Evolutionary conservation across 2,329 filamentous ascomycete genomes (phyloP), one percentile per base, ranked within the genome.

Genomic region (Xylaria polymorpha): DNA sequence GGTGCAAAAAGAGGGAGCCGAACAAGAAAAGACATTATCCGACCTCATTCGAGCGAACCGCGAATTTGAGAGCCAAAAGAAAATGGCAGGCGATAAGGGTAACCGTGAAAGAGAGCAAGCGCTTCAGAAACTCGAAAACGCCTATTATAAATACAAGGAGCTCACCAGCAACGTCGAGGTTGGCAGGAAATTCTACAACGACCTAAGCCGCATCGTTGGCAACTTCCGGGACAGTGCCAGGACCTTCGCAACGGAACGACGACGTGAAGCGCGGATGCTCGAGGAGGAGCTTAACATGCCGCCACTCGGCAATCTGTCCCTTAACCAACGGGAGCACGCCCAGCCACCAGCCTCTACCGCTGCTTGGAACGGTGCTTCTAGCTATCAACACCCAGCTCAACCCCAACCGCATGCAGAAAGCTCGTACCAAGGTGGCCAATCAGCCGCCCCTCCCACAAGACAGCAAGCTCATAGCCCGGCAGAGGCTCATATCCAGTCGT

Each of bases 61-160:
- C 15, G 90, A 91, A 20, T 98, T 98, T 74, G 88, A 92, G 70
- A 85, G 87, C 22, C 93, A 89, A 74, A 87, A 92, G 72, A 88
- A 90, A 62, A 86, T 85, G 46, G 89, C 90, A 3, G 92, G 84
- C n/a, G 85, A 85, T 41, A 83, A 84, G 18, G 86, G 86, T 55
- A 83, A 94, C 72, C 80, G 82, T 69, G 94, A 97, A 77, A 89
- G 96, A 15, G 95, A 98, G 79, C 88, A 92, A 73, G 94, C 94
- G 0, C 82, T 99, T 58, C 96, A 99, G 80, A 90, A 88, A 70
- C 84, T 99, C 10, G 95, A 98, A 79, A 94, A 92, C 72, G 95
- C 94, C 0, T 98, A 97, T 79, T 90, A 94, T 80, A 97, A 95
- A 81, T 98, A 98, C 84, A 97, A 97, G 81, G 95, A 99, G 79